A percentile compares a stretch with the other conserved stretches of the same genome.
Conservation (phyloP, 352 stramenopile species). For the Phytopythium cucurbitacearum region DNA sequence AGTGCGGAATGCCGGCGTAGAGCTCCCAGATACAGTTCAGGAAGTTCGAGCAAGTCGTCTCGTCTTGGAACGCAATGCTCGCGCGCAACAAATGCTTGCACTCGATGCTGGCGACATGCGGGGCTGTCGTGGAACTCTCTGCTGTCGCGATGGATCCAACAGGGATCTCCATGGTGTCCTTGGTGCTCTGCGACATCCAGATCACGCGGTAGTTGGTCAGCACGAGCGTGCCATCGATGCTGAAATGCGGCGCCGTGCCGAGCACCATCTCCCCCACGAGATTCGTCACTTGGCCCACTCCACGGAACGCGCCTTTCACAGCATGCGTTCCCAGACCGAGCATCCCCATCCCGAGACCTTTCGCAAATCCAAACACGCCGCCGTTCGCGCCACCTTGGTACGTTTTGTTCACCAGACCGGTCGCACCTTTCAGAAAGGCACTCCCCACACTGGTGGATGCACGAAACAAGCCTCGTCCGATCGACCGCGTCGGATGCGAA, state of each 20-base stretch:
- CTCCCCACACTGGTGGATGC: slow-evolving; percentile 83
- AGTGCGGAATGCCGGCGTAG: slow-evolving; percentile 47
- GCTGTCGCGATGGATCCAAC: slow-evolving; percentile 70
- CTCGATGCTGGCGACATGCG: slow-evolving; percentile 82
- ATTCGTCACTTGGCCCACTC: slow-evolving; percentile 83
- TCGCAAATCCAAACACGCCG: slow-evolving; percentile 85
- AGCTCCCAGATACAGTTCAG: slow-evolving; percentile 71
- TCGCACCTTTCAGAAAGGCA: slow-evolving; percentile 79
- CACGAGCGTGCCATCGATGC: slow-evolving; percentile 76
- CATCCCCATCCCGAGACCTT: slow-evolving; percentile 85
- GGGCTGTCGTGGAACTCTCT: slow-evolving; percentile 77
- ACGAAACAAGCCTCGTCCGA: slow-evolving; percentile 74
- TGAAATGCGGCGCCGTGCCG: slow-evolving; percentile 81
- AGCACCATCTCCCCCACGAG: slow-evolving; percentile 86
- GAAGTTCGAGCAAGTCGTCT: slow-evolving; percentile 72
- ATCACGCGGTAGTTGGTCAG: slow-evolving; percentile 87
- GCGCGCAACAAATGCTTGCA: slow-evolving; percentile 76
- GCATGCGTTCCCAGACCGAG: slow-evolving; percentile 79
- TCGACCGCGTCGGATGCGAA: slow-evolving; percentile 70
- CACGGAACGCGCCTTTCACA: slow-evolving; percentile 82
- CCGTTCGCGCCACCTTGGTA: slow-evolving; percentile 81
- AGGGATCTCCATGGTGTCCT: slow-evolving; percentile 82
- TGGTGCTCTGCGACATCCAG: slow-evolving; percentile 73
- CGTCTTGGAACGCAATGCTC: slow-evolving; percentile 83
- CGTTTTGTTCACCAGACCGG: slow-evolving; percentile 81